phyloP scores from a whole-genome alignment of 306 rosid species.

The Cucurbita pepo region DNA sequence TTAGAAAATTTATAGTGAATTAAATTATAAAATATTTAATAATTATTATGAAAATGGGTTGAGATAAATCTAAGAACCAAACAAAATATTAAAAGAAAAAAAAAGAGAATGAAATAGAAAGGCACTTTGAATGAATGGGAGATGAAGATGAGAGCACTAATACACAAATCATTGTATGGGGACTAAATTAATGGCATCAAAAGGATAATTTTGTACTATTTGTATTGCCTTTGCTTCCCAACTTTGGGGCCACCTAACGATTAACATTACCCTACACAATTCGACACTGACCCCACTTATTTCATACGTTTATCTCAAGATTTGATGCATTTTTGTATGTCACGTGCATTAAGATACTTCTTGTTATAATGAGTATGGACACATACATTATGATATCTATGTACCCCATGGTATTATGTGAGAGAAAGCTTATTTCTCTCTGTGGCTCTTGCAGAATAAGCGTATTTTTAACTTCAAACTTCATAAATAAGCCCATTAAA shows the following conservation, averaged over 20 bases:
- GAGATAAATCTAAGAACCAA: background rate
- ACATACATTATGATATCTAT: too few relatives aligned
- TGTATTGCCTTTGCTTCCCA: background rate
- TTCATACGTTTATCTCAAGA: too few relatives aligned
- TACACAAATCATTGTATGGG: background rate
- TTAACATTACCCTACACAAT: background rate
- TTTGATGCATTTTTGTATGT: too few relatives aligned
- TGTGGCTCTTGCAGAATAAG: too few relatives aligned
- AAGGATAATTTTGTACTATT: background rate
- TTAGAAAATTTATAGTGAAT: background rate
- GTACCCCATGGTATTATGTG: too few relatives aligned
- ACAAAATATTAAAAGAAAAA: background rate
- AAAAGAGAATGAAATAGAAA: background rate
- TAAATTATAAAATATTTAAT: background rate
- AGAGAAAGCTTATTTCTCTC: too few relatives aligned
- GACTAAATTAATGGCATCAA: background rate
- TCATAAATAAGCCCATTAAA: too few relatives aligned
- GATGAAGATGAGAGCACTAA: constrained; percentile 3
- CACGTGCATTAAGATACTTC: too few relatives aligned
- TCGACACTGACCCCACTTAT: background rate
- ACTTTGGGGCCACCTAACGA: background rate
- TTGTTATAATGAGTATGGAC: too few relatives aligned
- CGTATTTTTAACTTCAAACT: too few relatives aligned
- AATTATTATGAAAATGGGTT: background rate
- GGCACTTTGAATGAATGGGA: background rate